Base-by-base conservation (phyloP, 1,284 basidiomycete species). In the Papiliotrema terrestris region DNA sequence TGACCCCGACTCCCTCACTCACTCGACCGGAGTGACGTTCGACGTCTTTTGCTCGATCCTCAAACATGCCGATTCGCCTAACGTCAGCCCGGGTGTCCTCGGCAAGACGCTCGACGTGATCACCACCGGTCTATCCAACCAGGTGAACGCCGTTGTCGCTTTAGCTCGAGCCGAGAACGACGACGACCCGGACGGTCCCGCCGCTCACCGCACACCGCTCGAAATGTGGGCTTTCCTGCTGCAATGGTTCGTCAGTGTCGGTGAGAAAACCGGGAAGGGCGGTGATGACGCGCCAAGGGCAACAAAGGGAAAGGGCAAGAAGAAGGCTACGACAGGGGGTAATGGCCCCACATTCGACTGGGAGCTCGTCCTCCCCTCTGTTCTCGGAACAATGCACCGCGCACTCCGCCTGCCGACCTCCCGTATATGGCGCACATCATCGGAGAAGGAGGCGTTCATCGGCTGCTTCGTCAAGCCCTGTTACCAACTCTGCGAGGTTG, bases 211-310 rank as follows among this genome's bases (percentile, higher is more conserved):
- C 69, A 68, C 73, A 1, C 83, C 89, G 0, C 79, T 96, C 48
- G 93, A 96, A 73, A 86, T 88, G 80, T 95, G 90, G 73, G 87
- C 87, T 3, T 96, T 95, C 71, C 78, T 95, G 20, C 74, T 95
- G 8, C 81, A 86, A 61, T 95, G 91, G 91, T 91, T 91, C 68
- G 86, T 89, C 20, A 77, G 78, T 17, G 84, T 84, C 0, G 87
- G 85, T 1, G 90, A 94, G 74, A 86, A 86, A 60, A 83, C 86
- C 52, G 86, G 85, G 51, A 78, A 78, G 3, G 76, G 80, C 51
- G 51, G 54, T 4, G 67, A 62, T 3, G 63, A 57, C 2, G 45
- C 59, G 2, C 35, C 50, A 11, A 51, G 53, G 48, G 23, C 59
- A 51, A 56, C 55, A 44, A 17, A 60, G 62, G 52, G 45, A 25